Evolutionary conservation across 2,329 filamentous ascomycete genomes (phyloP).

Genomic region (Nemania sp.): DNA sequence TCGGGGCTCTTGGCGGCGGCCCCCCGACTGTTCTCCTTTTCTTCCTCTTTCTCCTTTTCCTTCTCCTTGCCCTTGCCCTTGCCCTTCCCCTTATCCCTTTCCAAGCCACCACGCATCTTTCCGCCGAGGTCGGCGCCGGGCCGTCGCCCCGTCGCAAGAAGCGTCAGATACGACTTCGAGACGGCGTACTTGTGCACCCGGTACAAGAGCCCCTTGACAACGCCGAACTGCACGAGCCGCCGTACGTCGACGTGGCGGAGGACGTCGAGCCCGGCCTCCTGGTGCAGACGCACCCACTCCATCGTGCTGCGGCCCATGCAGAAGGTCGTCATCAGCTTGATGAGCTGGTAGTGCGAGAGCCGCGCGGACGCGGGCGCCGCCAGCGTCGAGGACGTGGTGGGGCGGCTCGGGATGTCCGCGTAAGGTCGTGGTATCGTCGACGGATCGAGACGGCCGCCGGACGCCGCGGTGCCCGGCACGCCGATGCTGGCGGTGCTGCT

Average conservation of each 20-base stretch:
- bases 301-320: slow-evolving; percentile 81
- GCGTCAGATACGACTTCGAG: slow-evolving; percentile 63
- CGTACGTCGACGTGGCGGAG: slow-evolving; percentile 83
- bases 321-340: slow-evolving; percentile 85
- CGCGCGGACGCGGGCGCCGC: background rate
- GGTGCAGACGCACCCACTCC: slow-evolving; percentile 82
- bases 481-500: slow-evolving; percentile 15
- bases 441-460: background rate
- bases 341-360: slow-evolving; percentile 63
- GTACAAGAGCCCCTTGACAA: slow-evolving; percentile 94
- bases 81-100: background rate
- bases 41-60: background rate
- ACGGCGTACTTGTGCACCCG: slow-evolving; percentile 91
- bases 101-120: slow-evolving; percentile 9
- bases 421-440: background rate
- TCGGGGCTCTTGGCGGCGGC: slow-evolving; percentile 1
- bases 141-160: slow-evolving; percentile 57
- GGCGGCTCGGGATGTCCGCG: background rate
- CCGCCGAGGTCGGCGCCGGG: slow-evolving; percentile 34
- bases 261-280: slow-evolving; percentile 65
- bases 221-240: slow-evolving; percentile 90
- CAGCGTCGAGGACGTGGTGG: slow-evolving; percentile 6
- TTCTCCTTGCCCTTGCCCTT: slow-evolving; percentile 17
- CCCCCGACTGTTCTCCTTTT: too few species aligned
- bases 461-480: background rate